Evolutionary conservation across 2,329 filamentous ascomycete genomes (phyloP), one percentile per base, ranked within the genome.

Genomic region (Cordyceps militaris): DNA sequence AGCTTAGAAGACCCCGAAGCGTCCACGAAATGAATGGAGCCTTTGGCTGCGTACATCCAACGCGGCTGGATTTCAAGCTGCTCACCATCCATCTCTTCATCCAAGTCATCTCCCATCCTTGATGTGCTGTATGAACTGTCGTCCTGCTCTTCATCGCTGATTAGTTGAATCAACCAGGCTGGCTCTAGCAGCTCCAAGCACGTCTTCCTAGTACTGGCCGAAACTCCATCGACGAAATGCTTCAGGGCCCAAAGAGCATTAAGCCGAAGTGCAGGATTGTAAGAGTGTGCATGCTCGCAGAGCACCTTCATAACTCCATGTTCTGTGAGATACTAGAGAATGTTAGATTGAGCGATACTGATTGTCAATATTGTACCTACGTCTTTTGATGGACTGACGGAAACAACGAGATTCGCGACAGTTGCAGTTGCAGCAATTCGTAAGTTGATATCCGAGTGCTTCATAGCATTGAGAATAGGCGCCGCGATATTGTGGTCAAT

Each of bases 181-280:
- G 89, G 82, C 9, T 85, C 86, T 4, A 97, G 78, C 66, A 89
- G 85, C 51, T 92, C 85, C 13, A 97, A 74, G 60, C 90, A 90
- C 49, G 82, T 80, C 65, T 87, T 87, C 72, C 94, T 96, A 63
- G 89, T 76, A 13, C 87, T 81, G 46, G 87, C 84, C 19, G 81
- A 80, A 6, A 88, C 83, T 23, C 84, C 85, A 61, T 88, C 81
- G 3, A 96, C 87, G 51, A 97, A 80, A 71, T 97, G 91, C 69
- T 97, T 97, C 59, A 99, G 75, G 6, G 91, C 91, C 93, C 94
- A 99, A 1, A 99, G 74, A 23, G 92, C 91, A 65, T 94, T 91
- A 26, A 95, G 79, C 24, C 91, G 84, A 55, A 97, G 77, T 48
- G 86, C 83, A n/a, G 88, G 82, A 66, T 93, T 89, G 48, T 82